These are phyloP conservation scores for Alternaria triticina DNA, from an alignment of 2,329 filamentous ascomycete species.

Conservation along the genomic window DNA sequence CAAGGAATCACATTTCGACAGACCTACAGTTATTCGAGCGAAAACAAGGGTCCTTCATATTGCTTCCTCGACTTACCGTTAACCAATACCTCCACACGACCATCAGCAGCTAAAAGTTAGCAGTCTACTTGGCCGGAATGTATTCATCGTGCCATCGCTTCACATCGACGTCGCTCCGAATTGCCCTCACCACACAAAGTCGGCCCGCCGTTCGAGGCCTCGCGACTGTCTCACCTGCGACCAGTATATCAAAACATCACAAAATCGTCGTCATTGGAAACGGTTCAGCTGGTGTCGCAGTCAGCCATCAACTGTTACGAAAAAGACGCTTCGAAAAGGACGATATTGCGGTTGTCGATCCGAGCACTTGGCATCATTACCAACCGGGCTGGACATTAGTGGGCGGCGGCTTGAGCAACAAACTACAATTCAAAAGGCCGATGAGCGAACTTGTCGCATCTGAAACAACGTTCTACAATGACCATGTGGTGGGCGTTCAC, in stretches of 20 bases:
- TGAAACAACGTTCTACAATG: slow-evolving; percentile 66
- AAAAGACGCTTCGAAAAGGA: slow-evolving; percentile 62
- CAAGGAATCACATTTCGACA: neutral
- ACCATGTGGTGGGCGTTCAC: slow-evolving; percentile 57
- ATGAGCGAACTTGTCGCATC: slow-evolving; percentile 61
- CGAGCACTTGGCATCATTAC: slow-evolving; percentile 68
- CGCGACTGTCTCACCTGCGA: slow-evolving; percentile 32
- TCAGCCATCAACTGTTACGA: slow-evolving; percentile 71
- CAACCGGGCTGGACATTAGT: slow-evolving; percentile 74
- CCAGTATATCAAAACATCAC: slow-evolving; percentile 56
- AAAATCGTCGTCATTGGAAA: slow-evolving; percentile 71
- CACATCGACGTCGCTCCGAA: neutral
- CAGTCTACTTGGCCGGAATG: neutral
- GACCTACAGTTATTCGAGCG: neutral
- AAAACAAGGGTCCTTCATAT: neutral
- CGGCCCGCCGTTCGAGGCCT: slow-evolving; percentile 2
- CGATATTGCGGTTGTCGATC: slow-evolving; percentile 70
- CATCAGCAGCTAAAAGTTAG: neutral
- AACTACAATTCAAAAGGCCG: slow-evolving; percentile 62
- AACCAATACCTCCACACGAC: neutral
- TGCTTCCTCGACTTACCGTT: neutral
- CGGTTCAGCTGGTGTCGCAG: slow-evolving; percentile 68
- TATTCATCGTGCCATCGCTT: neutral
- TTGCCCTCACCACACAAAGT: neutral
- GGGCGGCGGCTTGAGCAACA: slow-evolving; percentile 68